Evolutionary conservation across 371 early-diverging fungal species (phyloP).

Genomic region (Nosema muscidifuracis): DNA sequence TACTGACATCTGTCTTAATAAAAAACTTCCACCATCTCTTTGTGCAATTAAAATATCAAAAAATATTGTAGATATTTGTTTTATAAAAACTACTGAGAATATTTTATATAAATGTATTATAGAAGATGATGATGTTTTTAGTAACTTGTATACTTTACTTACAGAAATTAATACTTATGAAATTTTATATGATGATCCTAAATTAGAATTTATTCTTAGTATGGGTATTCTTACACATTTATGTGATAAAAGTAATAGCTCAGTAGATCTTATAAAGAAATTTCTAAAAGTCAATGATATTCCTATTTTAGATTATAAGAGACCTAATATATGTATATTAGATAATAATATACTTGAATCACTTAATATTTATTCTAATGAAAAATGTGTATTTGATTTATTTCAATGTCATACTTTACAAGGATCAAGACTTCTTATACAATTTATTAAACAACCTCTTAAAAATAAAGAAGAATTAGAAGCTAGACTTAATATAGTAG

Average conservation of each 20-base stretch:
- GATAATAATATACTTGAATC: constrained; percentile 2
- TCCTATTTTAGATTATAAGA: constrained; percentile 14
- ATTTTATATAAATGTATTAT: constrained; percentile 32
- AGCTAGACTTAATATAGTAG: constrained; percentile 46
- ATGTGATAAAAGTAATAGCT: constrained; percentile 12
- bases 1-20: constrained; percentile 52
- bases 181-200: constrained; percentile 49
- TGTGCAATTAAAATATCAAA: constrained; percentile 32
- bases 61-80: constrained; percentile 16
- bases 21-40: constrained; percentile 36
- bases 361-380: constrained; percentile 18
- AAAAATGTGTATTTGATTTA: constrained; percentile 36
- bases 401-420: constrained; percentile 49
- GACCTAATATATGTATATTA: constrained; percentile 9
- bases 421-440: constrained; percentile 56
- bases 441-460: constrained; percentile 54
- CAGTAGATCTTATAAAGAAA: constrained; percentile 23
- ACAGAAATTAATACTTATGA: constrained; percentile 57
- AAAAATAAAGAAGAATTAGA: constrained; percentile 52
- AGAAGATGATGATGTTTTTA: constrained; percentile 62
- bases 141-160: constrained; percentile 48
- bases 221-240: constrained; percentile 37
- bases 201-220: constrained; percentile 29
- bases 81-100: constrained; percentile 31
- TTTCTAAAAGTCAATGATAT: constrained; percentile 33